Conservation (phyloP, 164 flowering plant genomes). For the Aristolochia contorta region DNA sequence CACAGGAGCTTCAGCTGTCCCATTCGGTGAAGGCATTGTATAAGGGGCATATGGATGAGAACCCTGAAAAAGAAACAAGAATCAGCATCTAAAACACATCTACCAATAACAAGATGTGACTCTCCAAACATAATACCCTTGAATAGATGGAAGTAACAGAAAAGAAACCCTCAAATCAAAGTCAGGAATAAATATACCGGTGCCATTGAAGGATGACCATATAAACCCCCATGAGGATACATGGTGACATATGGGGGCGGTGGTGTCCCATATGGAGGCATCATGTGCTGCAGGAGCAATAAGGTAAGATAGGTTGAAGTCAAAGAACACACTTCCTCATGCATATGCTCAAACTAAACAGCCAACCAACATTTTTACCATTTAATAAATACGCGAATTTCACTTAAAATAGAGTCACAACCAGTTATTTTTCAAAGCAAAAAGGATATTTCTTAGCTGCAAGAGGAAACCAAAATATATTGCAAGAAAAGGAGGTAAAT, state of each 20-base stretch:
- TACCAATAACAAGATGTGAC: slow-evolving; percentile 3
- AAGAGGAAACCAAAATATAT: too few relatives aligned
- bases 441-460: too few relatives aligned
- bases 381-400: too few relatives aligned
- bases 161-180: neutral
- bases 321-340: neutral
- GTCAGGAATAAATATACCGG: slow-evolving; percentile 11
- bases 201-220: slow-evolving; percentile 27
- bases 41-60: slow-evolving; percentile 27
- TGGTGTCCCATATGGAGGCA: slow-evolving; percentile 29
- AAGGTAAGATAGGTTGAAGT: slow-evolving; percentile 1
- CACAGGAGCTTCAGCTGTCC: slow-evolving; percentile 22
- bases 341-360: neutral
- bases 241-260: slow-evolving; percentile 23
- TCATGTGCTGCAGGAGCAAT: slow-evolving; percentile 23
- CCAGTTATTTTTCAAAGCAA: too few relatives aligned
- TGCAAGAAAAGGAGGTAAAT: too few relatives aligned
- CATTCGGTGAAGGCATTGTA: slow-evolving; percentile 24
- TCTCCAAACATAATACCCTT: neutral
- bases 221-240: slow-evolving; percentile 28
- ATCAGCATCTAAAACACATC: neutral
- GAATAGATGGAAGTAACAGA: neutral
- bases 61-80: slow-evolving; percentile 18
- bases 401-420: too few relatives aligned
- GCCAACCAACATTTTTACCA: too few relatives aligned